A percentile compares a stretch with the other conserved stretches of the same genome.
Evolutionary conservation across 768 basidiomycete genomes (phyloP).

Genomic region (Trametes sanguinea): DNA sequence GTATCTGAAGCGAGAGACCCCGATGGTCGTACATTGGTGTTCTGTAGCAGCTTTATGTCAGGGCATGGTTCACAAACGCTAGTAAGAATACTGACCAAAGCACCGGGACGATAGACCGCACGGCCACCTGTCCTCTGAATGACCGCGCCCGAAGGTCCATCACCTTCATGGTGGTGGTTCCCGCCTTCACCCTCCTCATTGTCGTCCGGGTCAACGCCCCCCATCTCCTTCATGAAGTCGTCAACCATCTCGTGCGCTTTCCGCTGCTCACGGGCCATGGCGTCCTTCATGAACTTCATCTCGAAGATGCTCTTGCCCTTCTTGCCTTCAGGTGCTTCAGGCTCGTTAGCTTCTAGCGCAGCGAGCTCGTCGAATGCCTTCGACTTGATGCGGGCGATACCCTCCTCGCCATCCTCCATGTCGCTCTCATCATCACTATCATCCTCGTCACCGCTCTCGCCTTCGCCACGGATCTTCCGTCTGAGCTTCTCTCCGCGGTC

Average conservation of each 20-base stretch:
- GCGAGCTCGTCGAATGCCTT: constrained; percentile 79
- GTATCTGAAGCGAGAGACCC: constrained; percentile 51
- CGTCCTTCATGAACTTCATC: constrained; percentile 99
- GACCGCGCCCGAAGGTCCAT: constrained; percentile 38
- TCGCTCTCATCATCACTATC: constrained; percentile 49
- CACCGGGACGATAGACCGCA: constrained; percentile 60
- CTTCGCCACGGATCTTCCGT: constrained; percentile 71
- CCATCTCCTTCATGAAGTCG: constrained; percentile 74
- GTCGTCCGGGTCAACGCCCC: constrained; percentile 39
- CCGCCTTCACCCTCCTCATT: constrained; percentile 36
- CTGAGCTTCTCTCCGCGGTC: constrained; percentile 77
- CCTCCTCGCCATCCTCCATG: constrained; percentile 39
- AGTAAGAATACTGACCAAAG: constrained; percentile 25
- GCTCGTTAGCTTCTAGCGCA: constrained; percentile 40
- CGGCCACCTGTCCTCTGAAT: constrained; percentile 69
- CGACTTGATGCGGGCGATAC: constrained; percentile 56
- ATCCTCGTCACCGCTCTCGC: constrained; percentile 54
- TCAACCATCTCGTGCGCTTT: constrained; percentile 64
- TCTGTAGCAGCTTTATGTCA: constrained; percentile 2
- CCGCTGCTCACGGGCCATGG: constrained; percentile 65
- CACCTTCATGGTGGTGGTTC: not conserved
- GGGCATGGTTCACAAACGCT: not conserved
- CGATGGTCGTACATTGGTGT: constrained; percentile 24
- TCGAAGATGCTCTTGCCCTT: constrained; percentile 76
- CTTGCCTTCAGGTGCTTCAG: constrained; percentile 32